These are phyloP conservation scores for Penicillium sclerotiorum DNA, from an alignment of 2,329 filamentous ascomycete species.

Conservation along the genomic window DNA sequence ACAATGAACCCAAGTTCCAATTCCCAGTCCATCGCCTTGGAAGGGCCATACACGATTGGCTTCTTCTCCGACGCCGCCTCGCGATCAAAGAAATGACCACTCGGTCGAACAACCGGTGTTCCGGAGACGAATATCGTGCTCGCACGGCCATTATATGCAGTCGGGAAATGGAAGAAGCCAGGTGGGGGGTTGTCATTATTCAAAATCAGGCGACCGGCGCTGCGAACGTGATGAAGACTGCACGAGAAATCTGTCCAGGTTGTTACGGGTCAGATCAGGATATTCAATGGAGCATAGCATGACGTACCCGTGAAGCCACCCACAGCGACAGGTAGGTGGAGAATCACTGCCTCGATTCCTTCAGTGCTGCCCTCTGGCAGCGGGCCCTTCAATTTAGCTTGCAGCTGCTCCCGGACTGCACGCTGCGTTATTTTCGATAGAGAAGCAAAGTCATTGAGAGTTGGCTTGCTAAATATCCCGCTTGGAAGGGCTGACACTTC, in stretches of 20 bases:
- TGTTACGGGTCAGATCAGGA: constrained; percentile 35
- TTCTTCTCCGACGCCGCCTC: constrained; percentile 18
- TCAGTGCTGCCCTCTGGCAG: constrained; percentile 23
- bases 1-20: constrained; percentile 52
- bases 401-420: constrained; percentile 46
- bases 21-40: constrained; percentile 41
- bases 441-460: constrained; percentile 56
- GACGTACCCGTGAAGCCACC: constrained; percentile 62
- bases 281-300: constrained; percentile 53
- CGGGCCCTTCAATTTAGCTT: constrained; percentile 16
- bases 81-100: constrained; percentile 38
- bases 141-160: constrained; percentile 58
- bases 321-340: constrained; percentile 60
- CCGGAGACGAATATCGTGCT: constrained; percentile 57
- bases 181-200: constrained; percentile 28
- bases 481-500: constrained; percentile 22
- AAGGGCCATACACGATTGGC: constrained; percentile 24
- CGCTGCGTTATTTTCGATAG: constrained; percentile 44
- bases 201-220: constrained; percentile 29
- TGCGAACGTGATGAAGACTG: constrained; percentile 36
- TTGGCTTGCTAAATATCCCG: constrained; percentile 35
- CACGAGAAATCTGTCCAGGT: constrained; percentile 36
- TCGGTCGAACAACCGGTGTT: constrained; percentile 51
- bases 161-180: constrained; percentile 53
- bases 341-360: constrained; percentile 43